Evolutionary conservation across 2,329 filamentous ascomycete species (phyloP).

Genomic region (Blastomyces silverae): DNA sequence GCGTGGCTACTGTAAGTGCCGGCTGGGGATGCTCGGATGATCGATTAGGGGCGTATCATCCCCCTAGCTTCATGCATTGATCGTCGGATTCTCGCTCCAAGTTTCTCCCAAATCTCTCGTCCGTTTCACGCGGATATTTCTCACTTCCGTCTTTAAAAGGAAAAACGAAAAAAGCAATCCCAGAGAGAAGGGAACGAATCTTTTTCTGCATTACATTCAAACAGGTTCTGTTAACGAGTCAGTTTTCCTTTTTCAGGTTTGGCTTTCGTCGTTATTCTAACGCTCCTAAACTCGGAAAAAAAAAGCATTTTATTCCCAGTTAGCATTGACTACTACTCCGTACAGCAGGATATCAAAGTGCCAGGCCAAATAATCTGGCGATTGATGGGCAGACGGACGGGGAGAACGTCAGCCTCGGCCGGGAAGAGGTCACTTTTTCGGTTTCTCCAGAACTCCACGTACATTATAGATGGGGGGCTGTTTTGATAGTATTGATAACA

Average conservation of each 20-base stretch:
- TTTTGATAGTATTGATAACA: not conserved
- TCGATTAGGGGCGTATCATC: not conserved
- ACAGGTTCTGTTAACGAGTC: not conserved
- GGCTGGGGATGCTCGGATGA: not conserved
- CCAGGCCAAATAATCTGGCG: not conserved
- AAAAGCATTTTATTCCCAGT: not conserved
- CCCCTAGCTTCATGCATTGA: constrained; percentile 7
- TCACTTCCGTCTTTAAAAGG: not conserved
- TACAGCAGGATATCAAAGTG: not conserved
- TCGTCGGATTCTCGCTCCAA: constrained; percentile 6
- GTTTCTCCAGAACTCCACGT: too few relatives aligned
- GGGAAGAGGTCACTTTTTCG: too few relatives aligned
- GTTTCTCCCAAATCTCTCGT: not conserved
- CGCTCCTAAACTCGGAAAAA: not conserved
- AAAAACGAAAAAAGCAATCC: not conserved
- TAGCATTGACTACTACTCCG: not conserved
- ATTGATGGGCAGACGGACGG: not conserved
- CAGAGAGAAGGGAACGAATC: not conserved
- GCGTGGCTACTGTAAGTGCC: not conserved
- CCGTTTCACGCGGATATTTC: not conserved
- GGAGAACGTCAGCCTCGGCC: not conserved
- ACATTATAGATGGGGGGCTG: not conserved
- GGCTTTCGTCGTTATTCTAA: not conserved
- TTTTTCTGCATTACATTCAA: not conserved
- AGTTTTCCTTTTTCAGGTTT: not conserved